Evolutionary conservation across 2,329 filamentous ascomycete species (phyloP).

Genomic region (Lachnellula subtilissima): DNA sequence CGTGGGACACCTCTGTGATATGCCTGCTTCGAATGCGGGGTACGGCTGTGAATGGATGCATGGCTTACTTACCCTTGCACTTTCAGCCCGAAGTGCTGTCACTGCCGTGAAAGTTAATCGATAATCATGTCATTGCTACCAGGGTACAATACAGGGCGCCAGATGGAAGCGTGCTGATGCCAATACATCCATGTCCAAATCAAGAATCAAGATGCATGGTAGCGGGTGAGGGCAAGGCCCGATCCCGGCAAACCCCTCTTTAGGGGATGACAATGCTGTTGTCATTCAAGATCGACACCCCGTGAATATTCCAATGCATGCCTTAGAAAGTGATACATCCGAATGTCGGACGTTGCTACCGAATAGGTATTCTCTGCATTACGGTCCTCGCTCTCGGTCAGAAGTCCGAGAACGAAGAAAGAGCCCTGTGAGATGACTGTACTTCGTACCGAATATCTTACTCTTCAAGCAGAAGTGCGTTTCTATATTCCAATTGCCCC

Average conservation of each 20-base stretch:
- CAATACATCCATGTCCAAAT: conserved; percentile 20
- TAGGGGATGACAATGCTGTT: too few species aligned
- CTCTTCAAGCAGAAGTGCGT: neutral
- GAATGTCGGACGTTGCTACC: conserved; percentile 1
- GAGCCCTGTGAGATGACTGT: conserved; percentile 19
- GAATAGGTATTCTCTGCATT: conserved; percentile 6
- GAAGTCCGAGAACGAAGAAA: neutral
- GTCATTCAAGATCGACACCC: conserved; percentile 15
- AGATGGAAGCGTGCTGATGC: conserved; percentile 7
- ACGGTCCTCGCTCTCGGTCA: neutral
- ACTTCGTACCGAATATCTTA: conserved; percentile 9
- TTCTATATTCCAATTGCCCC: neutral
- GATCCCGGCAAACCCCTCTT: conserved; percentile 7
- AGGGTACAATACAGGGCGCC: conserved; percentile 14
- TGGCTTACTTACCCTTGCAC: neutral
- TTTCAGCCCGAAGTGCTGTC: conserved; percentile 17
- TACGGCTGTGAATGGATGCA: neutral
- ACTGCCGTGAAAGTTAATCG: conserved; percentile 15
- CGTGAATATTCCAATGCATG: conserved; percentile 3
- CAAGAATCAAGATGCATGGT: conserved; percentile 13
- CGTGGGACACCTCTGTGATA: neutral
- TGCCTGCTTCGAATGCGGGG: neutral
- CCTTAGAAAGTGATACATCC: neutral
- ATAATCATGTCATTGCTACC: conserved; percentile 14
- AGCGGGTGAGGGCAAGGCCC: conserved; percentile 16